Percentiles rank a stretch among this genome's conserved stretches.
Evolutionary conservation across 2,329 filamentous ascomycete species (phyloP).

Genomic region (Pezicula carpinea): DNA sequence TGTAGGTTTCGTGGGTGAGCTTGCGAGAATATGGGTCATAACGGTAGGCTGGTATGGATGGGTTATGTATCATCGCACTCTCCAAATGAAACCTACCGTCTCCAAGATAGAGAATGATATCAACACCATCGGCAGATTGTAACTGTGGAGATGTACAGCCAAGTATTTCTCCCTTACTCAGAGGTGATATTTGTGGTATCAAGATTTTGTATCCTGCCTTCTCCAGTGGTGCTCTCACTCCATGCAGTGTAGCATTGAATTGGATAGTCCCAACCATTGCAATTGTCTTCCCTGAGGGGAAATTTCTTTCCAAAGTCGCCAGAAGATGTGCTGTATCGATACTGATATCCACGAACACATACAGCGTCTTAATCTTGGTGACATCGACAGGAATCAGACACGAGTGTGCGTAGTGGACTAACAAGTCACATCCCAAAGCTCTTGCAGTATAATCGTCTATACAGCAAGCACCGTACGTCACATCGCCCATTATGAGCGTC

Average conservation of each 20-base stretch:
- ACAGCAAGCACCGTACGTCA: slow-evolving; percentile 97
- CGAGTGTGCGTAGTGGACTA: slow-evolving; percentile 96
- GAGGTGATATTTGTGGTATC: slow-evolving; percentile 85
- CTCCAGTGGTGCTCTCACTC: slow-evolving; percentile 71
- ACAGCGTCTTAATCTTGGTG: slow-evolving; percentile 93
- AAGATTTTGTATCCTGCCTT: slow-evolving; percentile 79
- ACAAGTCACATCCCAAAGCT: slow-evolving; percentile 86
- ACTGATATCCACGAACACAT: slow-evolving; percentile 96
- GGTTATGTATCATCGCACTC: slow-evolving; percentile 99
- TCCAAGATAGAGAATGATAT: slow-evolving; percentile 82
- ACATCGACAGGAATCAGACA: slow-evolving; percentile 95
- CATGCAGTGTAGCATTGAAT: slow-evolving; percentile 96
- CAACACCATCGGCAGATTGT: slow-evolving; percentile 52
- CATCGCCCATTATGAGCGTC: slow-evolving; percentile 97
- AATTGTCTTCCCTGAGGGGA: slow-evolving; percentile 77
- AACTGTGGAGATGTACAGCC: slow-evolving; percentile 90
- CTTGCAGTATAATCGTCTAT: slow-evolving; percentile 97
- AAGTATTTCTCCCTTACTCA: slow-evolving; percentile 93
- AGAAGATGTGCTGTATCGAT: slow-evolving; percentile 88
- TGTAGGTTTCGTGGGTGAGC: slow-evolving; percentile 86
- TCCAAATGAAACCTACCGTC: slow-evolving; percentile 95
- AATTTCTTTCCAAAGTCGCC: slow-evolving; percentile 83
- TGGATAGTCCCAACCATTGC: slow-evolving; percentile 96
- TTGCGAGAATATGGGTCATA: slow-evolving; percentile 96
- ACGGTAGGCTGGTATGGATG: slow-evolving; percentile 80